Base-by-base conservation (phyloP, 345 rosid species). In the Gossypium turneri region DNA sequence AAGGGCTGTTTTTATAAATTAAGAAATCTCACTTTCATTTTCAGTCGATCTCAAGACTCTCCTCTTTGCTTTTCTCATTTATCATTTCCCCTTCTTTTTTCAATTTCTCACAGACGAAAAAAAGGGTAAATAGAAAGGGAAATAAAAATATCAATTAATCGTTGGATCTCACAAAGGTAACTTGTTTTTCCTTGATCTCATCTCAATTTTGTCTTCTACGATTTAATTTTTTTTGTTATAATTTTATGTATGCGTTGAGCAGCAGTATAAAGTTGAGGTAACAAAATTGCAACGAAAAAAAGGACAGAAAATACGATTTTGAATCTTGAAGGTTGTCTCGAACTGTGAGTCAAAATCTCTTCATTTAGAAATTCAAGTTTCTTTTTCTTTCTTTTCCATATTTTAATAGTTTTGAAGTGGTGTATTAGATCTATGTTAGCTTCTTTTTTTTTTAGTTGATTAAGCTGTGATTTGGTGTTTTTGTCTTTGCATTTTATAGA, bases 121-220 rank as follows among this genome's bases (percentile, higher is more conserved):
- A 16, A 45, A 45, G 53, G 22, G 27, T 25, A 25, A 25, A 25
- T 1, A 25, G 27, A 25, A 25, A 25, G 27, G 27, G 27, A 2
- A 25, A 25, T 25, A 25, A 25, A 25, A 47, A 27, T 29, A 19
- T 64, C 64, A 13, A 8, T 66, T 67, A 38, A 22, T 44, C 22
- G 47, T 41, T 57, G 52, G 64, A 75, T 75, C 78, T 67, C 27
- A 2, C 65, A 24, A 56, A 75, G 72, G 78, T 75, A 55, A 61
- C 50, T 29, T 52, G 13, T 13, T 65, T 19, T 17, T 9, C 52
- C 55, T 11, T 53, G 65, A 75, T 75, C 66, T 50, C 66, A 16
- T 67, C 66, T 56, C 27, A 24, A 12, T 67, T 43, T 66, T 57
- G 7, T 66, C 64, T 25, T 64, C 51, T 17, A 5, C 47, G 17